Percentiles rank a stretch among this genome's conserved stretches.
phyloP scores from a whole-genome alignment of 768 basidiomycete species.

The Kwoniella sp. region DNA sequence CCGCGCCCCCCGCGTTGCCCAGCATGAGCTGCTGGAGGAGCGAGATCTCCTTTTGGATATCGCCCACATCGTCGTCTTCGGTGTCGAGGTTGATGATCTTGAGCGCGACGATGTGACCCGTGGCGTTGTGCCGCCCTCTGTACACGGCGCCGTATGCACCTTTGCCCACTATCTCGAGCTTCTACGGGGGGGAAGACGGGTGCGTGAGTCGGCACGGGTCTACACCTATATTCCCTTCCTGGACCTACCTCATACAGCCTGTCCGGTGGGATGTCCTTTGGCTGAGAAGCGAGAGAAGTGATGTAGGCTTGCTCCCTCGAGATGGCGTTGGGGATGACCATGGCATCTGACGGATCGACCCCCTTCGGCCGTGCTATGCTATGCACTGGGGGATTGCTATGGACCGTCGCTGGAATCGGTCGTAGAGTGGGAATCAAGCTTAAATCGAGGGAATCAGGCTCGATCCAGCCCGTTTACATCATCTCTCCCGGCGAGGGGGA shows the following conservation, averaged over 20 bases:
- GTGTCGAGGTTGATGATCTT: slow-evolving; percentile 99
- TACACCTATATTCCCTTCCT: too few relatives aligned
- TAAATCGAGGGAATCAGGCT: too few relatives aligned
- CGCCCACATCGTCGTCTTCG: slow-evolving; percentile 89
- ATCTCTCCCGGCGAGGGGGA: too few relatives aligned
- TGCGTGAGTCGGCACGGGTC: background rate
- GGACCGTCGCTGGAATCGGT: too few relatives aligned
- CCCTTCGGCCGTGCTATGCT: too few relatives aligned
- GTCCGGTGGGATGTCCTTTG: slow-evolving; percentile 38
- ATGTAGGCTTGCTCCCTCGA: slow-evolving; percentile 42
- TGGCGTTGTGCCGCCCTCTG: slow-evolving; percentile 76
- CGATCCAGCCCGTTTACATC: too few relatives aligned
- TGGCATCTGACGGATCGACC: too few relatives aligned
- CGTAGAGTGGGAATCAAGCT: too few relatives aligned
- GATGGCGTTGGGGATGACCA: slow-evolving; percentile 29
- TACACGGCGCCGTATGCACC: slow-evolving; percentile 95
- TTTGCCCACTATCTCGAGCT: slow-evolving; percentile 88
- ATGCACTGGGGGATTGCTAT: too few relatives aligned
- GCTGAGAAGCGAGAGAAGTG: slow-evolving; percentile 26
- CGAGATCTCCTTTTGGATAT: slow-evolving; percentile 93
- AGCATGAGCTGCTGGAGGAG: slow-evolving; percentile 72
- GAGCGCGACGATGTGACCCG: slow-evolving; percentile 85
- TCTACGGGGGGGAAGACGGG: slow-evolving; percentile 48
- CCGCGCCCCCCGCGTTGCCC: slow-evolving; percentile 54
- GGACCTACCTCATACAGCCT: slow-evolving; percentile 37